These are phyloP conservation scores for Fraxinus paxiana DNA, from an alignment of 305 asterid genomes.

Conservation along the genomic window DNA sequence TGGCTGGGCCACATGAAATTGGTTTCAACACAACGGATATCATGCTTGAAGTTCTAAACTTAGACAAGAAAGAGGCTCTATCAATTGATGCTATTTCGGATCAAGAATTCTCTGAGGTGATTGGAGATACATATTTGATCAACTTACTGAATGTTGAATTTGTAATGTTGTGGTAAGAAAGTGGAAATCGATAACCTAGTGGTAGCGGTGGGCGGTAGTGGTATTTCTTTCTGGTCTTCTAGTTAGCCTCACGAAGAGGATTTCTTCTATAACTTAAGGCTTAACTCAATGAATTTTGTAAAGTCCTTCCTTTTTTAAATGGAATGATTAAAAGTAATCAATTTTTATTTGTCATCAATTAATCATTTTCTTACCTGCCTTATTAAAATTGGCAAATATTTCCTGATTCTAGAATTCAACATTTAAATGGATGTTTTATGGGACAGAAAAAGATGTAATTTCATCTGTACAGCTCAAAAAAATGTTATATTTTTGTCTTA, in stretches of 20 bases:
- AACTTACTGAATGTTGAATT: conserved; percentile 17
- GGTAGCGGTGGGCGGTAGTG: not conserved
- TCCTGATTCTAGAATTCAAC: conserved; percentile 12
- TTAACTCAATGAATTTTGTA: not conserved
- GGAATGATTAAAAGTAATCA: conserved; percentile 6
- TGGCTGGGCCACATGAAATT: conserved; percentile 61
- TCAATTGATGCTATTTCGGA: conserved; percentile 75
- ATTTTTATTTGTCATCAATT: not conserved
- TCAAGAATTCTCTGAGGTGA: conserved; percentile 85
- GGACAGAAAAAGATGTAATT: not conserved
- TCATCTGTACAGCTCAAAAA: not conserved
- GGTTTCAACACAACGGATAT: conserved; percentile 62
- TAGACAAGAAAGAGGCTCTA: conserved; percentile 71
- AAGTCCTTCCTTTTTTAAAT: conserved; percentile 9
- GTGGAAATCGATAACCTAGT: conserved; percentile 1
- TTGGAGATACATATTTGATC: conserved; percentile 9
- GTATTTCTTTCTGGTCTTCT: conserved; percentile 14
- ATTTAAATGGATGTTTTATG: conserved; percentile 15
- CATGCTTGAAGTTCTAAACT: conserved; percentile 79
- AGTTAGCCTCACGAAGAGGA: conserved; percentile 12
- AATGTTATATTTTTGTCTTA: not conserved
- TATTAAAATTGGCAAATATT: not conserved
- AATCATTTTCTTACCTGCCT: not conserved
- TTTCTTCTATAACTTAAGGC: not conserved
- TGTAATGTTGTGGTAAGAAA: conserved; percentile 1